Conservation (phyloP, 768 basidiomycete species). For the Cytidiella melzeri region DNA sequence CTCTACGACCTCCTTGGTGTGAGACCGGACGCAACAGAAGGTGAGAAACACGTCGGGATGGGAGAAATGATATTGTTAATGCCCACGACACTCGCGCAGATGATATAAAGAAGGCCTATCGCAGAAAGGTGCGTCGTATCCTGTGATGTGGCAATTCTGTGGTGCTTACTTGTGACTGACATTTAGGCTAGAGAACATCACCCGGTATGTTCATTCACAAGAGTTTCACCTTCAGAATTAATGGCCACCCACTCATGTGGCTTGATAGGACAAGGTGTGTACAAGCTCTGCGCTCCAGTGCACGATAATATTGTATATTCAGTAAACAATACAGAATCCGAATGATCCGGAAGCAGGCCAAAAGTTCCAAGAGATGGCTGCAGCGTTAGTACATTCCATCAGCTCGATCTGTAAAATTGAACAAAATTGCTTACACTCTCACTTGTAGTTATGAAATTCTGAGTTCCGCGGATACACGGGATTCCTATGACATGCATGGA, state of each 20-base stretch:
- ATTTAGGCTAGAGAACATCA: conserved; percentile 80
- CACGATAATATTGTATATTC: too few species aligned
- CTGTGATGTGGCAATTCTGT: conserved; percentile 12
- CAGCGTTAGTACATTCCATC: conserved; percentile 66
- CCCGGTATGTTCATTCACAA: conserved; percentile 48
- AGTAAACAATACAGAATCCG: conserved; percentile 71
- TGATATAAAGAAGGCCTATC: conserved; percentile 93
- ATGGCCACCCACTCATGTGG: too few species aligned
- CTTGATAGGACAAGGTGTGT: conserved; percentile 60
- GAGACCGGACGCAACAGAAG: conserved; percentile 60
- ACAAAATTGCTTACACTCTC: neutral
- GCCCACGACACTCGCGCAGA: conserved; percentile 34
- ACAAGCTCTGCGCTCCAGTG: neutral
- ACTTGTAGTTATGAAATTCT: conserved; percentile 72
- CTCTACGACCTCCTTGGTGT: conserved; percentile 87
- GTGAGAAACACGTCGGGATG: too few species aligned
- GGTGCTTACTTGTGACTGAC: conserved; percentile 8
- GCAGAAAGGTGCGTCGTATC: conserved; percentile 64
- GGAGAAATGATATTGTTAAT: too few species aligned
- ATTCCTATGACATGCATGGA: conserved; percentile 68
- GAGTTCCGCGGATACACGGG: conserved; percentile 60
- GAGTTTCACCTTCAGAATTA: neutral
- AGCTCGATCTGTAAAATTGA: too few species aligned
- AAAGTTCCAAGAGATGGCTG: conserved; percentile 85
- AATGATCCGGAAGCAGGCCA: conserved; percentile 79